phyloP scores from a whole-genome alignment of 2,329 filamentous ascomycete species.

The Colletotrichum spaethianum region DNA sequence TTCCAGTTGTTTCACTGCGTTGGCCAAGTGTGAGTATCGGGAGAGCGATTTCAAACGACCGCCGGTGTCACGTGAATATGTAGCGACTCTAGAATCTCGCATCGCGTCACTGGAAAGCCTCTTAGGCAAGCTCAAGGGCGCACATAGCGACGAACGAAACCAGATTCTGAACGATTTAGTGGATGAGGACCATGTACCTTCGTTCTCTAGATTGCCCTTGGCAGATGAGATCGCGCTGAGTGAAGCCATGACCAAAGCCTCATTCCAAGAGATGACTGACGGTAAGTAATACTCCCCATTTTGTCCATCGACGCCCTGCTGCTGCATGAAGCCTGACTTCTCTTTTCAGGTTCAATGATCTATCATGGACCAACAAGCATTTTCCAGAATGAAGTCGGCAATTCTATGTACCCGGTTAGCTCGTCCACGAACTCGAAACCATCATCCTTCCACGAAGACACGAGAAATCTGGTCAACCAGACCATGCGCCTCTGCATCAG shows the following conservation, averaged over 20 bases:
- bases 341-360: conserved; percentile 32
- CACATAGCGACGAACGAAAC: conserved; percentile 48
- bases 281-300: not conserved
- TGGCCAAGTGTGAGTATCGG: conserved; percentile 41
- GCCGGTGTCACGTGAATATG: conserved; percentile 45
- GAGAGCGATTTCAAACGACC: conserved; percentile 40
- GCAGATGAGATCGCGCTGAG: conserved; percentile 21
- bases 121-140: conserved; percentile 50
- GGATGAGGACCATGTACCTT: conserved; percentile 47
- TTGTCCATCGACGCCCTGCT: not conserved
- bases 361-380: conserved; percentile 47
- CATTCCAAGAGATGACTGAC: conserved; percentile 30
- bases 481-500: conserved; percentile 38
- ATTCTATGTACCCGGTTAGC: not conserved
- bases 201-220: conserved; percentile 17
- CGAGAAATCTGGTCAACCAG: conserved; percentile 3
- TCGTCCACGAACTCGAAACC: not conserved
- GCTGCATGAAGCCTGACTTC: not conserved
- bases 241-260: conserved; percentile 32
- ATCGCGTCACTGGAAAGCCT: conserved; percentile 45
- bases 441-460: conserved; percentile 1
- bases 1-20: conserved; percentile 37
- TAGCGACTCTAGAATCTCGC: conserved; percentile 47
- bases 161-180: conserved; percentile 50
- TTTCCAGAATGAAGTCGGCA: conserved; percentile 39